These are phyloP conservation scores for Rhodotorula sphaerocarpa DNA, from an alignment of 768 basidiomycete genomes.

Conservation along the genomic window DNA sequence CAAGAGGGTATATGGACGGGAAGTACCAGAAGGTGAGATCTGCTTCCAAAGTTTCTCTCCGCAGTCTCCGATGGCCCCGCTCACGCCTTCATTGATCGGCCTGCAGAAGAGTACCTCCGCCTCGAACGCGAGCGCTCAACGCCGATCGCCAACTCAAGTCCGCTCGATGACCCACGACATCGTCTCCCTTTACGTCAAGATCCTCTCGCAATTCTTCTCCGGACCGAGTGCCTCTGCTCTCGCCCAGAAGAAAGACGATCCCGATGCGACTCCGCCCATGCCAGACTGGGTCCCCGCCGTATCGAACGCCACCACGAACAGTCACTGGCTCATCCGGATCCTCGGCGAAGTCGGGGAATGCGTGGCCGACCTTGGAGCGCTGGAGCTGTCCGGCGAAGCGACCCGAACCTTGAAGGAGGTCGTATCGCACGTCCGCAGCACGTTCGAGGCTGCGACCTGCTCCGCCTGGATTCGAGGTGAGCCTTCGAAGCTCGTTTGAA, in stretches of 20 bases:
- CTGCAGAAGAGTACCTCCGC: constrained; percentile 22
- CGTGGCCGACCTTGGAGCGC: constrained; percentile 64
- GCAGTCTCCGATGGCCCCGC: not conserved
- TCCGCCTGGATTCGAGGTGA: constrained; percentile 74
- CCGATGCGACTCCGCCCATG: constrained; percentile 51
- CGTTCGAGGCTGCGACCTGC: constrained; percentile 72
- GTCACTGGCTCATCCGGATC: constrained; percentile 69
- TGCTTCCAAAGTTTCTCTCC: too few relatives aligned
- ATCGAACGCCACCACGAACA: constrained; percentile 72
- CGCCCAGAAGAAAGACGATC: constrained; percentile 42
- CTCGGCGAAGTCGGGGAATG: constrained; percentile 79
- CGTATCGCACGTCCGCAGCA: constrained; percentile 75
- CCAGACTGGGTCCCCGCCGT: constrained; percentile 54
- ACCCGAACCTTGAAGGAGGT: constrained; percentile 57
- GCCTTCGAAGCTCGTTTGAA: constrained; percentile 17
- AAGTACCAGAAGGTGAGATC: constrained; percentile 71
- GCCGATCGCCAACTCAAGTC: constrained; percentile 75
- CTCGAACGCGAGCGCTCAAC: constrained; percentile 50
- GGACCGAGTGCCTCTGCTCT: constrained; percentile 67
- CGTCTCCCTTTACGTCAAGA: constrained; percentile 71
- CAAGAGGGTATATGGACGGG: constrained; percentile 82
- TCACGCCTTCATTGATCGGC: not conserved
- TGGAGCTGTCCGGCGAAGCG: constrained; percentile 74
- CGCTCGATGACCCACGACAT: constrained; percentile 81
- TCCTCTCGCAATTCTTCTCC: constrained; percentile 76